Evolutionary conservation across 495 filamentous ascomycete genomes (phyloP).

Genomic region (Xylaria bambusicola): DNA sequence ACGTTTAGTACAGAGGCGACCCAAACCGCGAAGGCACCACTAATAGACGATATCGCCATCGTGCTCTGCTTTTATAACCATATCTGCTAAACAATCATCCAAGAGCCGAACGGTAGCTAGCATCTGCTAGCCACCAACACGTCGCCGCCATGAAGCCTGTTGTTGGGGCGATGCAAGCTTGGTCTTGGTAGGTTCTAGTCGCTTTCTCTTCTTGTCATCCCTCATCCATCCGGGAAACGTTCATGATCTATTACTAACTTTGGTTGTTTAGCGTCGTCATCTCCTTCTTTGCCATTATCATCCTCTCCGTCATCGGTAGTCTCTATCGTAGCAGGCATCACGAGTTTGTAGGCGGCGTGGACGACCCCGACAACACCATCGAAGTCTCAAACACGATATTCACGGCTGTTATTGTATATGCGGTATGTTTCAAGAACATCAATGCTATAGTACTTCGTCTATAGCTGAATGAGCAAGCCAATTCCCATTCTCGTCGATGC

Average conservation of each 20-base stretch:
- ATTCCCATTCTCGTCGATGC: neutral
- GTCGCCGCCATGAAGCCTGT: conserved; percentile 80
- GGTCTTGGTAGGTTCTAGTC: conserved; percentile 70
- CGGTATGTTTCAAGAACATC: conserved; percentile 55
- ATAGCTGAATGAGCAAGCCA: neutral
- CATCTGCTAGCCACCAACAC: conserved; percentile 10
- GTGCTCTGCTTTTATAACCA: neutral
- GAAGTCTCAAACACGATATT: conserved; percentile 83
- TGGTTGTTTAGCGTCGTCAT: conserved; percentile 69
- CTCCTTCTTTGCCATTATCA: conserved; percentile 83
- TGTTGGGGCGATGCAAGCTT: conserved; percentile 86
- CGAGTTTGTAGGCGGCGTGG: conserved; percentile 72
- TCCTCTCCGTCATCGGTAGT: conserved; percentile 78
- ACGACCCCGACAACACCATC: conserved; percentile 70
- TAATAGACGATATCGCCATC: conserved; percentile 1
- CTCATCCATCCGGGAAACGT: neutral
- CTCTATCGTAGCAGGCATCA: conserved; percentile 79
- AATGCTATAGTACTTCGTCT: neutral
- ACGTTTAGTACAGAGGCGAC: neutral
- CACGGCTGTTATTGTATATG: conserved; percentile 81
- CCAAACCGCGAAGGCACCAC: neutral
- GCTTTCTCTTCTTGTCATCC: neutral
- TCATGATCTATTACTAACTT: neutral
- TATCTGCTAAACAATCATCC: neutral
- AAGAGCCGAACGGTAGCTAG: neutral